Conservation (phyloP, 164 flowering plant genomes). For the Taxillus chinensis region DNA sequence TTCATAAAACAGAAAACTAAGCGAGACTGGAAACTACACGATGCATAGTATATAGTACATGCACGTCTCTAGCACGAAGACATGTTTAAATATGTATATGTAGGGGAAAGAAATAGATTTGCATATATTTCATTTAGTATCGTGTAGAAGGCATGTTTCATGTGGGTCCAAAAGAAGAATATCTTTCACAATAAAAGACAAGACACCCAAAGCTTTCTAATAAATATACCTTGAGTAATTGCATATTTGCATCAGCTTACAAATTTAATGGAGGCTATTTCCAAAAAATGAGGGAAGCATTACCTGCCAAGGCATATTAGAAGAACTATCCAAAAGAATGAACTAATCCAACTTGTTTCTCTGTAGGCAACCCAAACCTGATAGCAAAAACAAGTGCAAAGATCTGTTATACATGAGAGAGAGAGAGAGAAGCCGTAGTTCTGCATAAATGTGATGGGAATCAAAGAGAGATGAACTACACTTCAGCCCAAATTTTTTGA, state of each 20-base stretch:
- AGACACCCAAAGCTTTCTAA: neutral
- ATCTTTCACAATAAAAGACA: neutral
- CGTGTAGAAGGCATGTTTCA: too few relatives aligned
- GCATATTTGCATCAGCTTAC: neutral
- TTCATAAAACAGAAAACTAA: too few relatives aligned
- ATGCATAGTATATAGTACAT: too few relatives aligned
- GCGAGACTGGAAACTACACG: too few relatives aligned
- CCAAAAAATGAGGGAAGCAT: neutral
- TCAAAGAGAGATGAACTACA: too few relatives aligned
- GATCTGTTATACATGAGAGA: neutral
- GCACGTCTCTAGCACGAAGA: too few relatives aligned
- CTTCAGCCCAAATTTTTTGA: too few relatives aligned
- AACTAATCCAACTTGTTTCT: conserved; percentile 50
- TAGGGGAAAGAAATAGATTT: too few relatives aligned
- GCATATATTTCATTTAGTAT: too few relatives aligned
- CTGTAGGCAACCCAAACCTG: conserved; percentile 88
- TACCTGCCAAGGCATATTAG: conserved; percentile 78
- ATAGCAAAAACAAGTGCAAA: conserved; percentile 4
- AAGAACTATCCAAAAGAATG: conserved; percentile 50
- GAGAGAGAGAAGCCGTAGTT: too few relatives aligned
- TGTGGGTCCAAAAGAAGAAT: neutral
- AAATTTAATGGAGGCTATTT: neutral
- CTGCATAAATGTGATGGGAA: too few relatives aligned
- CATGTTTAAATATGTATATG: too few relatives aligned
- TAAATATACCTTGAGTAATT: neutral